These are phyloP conservation scores for Dactylellina haptotyla DNA, from an alignment of 2,329 filamentous ascomycete genomes.

Conservation along the genomic window DNA sequence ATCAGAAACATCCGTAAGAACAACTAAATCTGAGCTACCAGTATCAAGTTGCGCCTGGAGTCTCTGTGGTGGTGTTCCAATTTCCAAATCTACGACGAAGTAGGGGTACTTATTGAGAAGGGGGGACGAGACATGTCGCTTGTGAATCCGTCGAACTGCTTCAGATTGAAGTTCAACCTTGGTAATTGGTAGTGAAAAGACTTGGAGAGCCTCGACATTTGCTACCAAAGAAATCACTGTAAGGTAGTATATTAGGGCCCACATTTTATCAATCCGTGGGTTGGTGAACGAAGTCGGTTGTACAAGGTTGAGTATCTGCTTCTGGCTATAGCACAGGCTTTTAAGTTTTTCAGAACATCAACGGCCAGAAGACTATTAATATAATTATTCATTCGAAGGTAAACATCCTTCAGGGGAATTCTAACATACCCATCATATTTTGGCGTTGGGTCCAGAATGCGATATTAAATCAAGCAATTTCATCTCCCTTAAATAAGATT, in stretches of 20 bases:
- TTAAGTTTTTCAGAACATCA: not conserved
- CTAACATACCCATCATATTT: conserved; percentile 1
- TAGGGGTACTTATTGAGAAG: conserved; percentile 28
- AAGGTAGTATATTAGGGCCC: not conserved
- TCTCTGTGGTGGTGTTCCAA: conserved; percentile 25
- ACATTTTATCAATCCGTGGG: not conserved
- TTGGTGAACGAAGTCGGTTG: not conserved
- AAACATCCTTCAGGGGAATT: conserved; percentile 11
- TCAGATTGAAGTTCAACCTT: conserved; percentile 21
- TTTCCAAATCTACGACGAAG: conserved; percentile 20
- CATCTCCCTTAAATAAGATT: conserved; percentile 11
- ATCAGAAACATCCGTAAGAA: conserved; percentile 23
- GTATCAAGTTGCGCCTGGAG: conserved; percentile 26
- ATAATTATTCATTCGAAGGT: conserved; percentile 10
- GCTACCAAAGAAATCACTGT: conserved; percentile 2
- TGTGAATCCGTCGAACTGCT: conserved; percentile 23
- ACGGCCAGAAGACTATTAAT: not conserved
- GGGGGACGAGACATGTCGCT: conserved; percentile 21
- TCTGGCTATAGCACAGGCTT: not conserved
- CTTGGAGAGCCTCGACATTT: conserved; percentile 17
- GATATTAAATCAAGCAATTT: conserved; percentile 14
- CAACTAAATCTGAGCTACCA: conserved; percentile 28
- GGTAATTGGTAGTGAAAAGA: conserved; percentile 20
- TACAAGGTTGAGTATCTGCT: not conserved
- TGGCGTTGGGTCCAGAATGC: conserved; percentile 6